Percentiles rank a stretch among this genome's conserved stretches.
phyloP scores from a whole-genome alignment of 78 protist genomes.

The Monosiga brevicollis region DNA sequence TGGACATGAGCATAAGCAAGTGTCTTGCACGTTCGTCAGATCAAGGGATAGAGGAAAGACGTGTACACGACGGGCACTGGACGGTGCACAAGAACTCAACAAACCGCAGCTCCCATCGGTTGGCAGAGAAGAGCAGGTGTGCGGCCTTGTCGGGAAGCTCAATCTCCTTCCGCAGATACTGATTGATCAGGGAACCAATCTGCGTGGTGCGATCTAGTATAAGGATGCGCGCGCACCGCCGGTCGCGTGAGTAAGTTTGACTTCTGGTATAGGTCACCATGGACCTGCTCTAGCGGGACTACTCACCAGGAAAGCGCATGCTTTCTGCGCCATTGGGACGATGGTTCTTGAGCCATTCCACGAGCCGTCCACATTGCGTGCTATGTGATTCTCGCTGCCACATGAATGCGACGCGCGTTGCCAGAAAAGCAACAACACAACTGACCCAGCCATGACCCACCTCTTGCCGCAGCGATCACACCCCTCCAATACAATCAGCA shows the following conservation, averaged over 20 bases:
- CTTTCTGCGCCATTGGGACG: slow-evolving; percentile 1
- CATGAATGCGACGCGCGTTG: neutral
- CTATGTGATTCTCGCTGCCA: slow-evolving; percentile 15
- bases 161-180: slow-evolving; percentile 40
- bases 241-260: neutral
- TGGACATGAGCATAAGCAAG: neutral
- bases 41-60: neutral
- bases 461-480: slow-evolving; percentile 74
- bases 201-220: slow-evolving; percentile 64
- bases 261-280: neutral
- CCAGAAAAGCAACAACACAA: neutral
- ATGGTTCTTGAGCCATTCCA: slow-evolving; percentile 5
- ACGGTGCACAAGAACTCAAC: neutral
- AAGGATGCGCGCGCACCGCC: neutral
- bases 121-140: slow-evolving; percentile 77
- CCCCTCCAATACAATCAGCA: slow-evolving; percentile 75
- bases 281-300: neutral
- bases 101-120: slow-evolving; percentile 68
- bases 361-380: neutral
- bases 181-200: slow-evolving; percentile 62
- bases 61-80: neutral
- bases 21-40: neutral
- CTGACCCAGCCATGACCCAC: slow-evolving; percentile 5
- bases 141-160: slow-evolving; percentile 67
- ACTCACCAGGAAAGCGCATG: neutral